Conservation (phyloP, 2,329 filamentous ascomycete genomes). For the Escovopsis weberi region DNA sequence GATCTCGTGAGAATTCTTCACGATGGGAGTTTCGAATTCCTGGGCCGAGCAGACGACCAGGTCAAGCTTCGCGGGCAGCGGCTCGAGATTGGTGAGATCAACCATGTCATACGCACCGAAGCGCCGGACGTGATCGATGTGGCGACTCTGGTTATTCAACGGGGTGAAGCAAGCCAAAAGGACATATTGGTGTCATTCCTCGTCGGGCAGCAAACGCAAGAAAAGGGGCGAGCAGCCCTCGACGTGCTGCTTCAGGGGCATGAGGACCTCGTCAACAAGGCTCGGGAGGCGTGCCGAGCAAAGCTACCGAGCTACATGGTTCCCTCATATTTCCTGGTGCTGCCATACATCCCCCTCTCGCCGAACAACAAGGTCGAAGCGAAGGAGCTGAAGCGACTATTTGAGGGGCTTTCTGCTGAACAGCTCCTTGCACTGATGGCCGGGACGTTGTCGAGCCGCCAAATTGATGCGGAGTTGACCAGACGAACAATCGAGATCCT, state of each 20-base stretch:
- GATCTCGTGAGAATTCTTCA: slow-evolving; percentile 72
- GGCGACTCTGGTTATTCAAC: slow-evolving; percentile 59
- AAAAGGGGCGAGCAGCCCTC: slow-evolving; percentile 5
- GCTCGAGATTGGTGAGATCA: slow-evolving; percentile 83
- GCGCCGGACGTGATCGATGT: slow-evolving; percentile 49
- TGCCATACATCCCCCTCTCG: slow-evolving; percentile 63
- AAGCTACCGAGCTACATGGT: slow-evolving; percentile 79
- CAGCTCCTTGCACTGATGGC: slow-evolving; percentile 44
- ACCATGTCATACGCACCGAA: slow-evolving; percentile 58
- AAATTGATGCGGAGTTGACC: slow-evolving; percentile 21
- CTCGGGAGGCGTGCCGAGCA: slow-evolving; percentile 49
- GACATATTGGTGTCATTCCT: slow-evolving; percentile 75
- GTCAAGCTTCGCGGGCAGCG: slow-evolving; percentile 83
- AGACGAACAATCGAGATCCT: slow-evolving; percentile 38
- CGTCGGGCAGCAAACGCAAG: slow-evolving; percentile 9
- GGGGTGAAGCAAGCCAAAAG: slow-evolving; percentile 51
- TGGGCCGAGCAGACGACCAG: slow-evolving; percentile 80
- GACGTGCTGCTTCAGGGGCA: slow-evolving; percentile 6
- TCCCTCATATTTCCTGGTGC: slow-evolving; percentile 63
- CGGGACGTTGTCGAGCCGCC: slow-evolving; percentile 6
- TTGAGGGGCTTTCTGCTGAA: slow-evolving; percentile 42
- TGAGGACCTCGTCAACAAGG: slow-evolving; percentile 26
- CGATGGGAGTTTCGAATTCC: slow-evolving; percentile 73
- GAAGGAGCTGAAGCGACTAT: slow-evolving; percentile 53
- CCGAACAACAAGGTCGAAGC: slow-evolving; percentile 81